Conservation (phyloP, 768 basidiomycete species). For the Cubamyces sp. region DNA sequence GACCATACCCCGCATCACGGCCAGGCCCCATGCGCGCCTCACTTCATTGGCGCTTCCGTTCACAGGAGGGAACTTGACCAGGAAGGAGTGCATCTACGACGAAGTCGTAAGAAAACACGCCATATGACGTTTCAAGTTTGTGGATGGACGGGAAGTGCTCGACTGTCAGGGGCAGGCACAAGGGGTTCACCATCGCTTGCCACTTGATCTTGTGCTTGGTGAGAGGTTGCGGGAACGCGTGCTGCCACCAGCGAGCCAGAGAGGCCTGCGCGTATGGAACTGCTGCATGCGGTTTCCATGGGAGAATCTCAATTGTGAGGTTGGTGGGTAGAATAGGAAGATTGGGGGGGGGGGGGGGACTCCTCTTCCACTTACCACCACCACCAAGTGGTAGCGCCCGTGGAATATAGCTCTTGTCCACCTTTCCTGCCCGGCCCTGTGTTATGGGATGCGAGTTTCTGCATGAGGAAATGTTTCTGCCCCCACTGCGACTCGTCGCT, state of each 20-base stretch:
- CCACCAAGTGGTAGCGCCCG: no score
- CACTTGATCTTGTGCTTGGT: conserved; percentile 92
- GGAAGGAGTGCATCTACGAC: conserved; percentile 88
- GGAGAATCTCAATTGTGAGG: conserved; percentile 61
- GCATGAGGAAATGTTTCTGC: no score
- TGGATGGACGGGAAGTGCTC: conserved; percentile 82
- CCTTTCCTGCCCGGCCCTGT: no score
- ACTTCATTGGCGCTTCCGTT: conserved; percentile 57
- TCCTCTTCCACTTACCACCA: no score
- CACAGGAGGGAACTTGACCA: conserved; percentile 67
- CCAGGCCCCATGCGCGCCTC: conserved; percentile 73
- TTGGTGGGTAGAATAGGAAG: conserved; percentile 53
- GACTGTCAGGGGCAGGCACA: conserved; percentile 87
- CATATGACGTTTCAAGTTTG: conserved; percentile 77
- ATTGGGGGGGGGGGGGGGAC: no score
- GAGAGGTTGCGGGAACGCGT: conserved; percentile 72
- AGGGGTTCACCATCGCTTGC: conserved; percentile 83
- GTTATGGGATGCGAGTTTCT: no score
- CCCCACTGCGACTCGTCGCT: no score
- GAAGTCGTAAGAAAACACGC: conserved; percentile 87
- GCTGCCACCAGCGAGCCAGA: conserved; percentile 90
- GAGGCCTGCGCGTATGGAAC: conserved; percentile 68
- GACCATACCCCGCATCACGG: conserved; percentile 92
- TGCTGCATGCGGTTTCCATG: conserved; percentile 61
- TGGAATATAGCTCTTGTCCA: no score